Percentiles rank a stretch among this genome's conserved stretches.
These are phyloP conservation scores for Russula emetica DNA, from an alignment of 768 basidiomycete species.

Conservation along the genomic window DNA sequence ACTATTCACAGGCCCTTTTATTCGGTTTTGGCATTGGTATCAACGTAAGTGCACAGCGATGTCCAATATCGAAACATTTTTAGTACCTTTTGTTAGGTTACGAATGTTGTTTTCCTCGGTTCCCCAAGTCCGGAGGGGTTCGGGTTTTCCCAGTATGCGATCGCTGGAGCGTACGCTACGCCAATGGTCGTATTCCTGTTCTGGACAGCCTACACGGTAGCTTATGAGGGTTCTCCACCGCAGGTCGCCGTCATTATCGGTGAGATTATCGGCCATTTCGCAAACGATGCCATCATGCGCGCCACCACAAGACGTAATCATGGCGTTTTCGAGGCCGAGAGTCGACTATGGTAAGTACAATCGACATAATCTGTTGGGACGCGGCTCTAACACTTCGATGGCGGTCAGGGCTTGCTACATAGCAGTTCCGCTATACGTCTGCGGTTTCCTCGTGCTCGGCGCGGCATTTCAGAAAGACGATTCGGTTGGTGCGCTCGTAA, in stretches of 20 bases:
- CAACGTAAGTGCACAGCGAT: constrained; percentile 40
- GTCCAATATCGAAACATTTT: not conserved
- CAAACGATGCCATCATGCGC: constrained; percentile 49
- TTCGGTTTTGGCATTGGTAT: constrained; percentile 67
- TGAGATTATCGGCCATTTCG: constrained; percentile 47
- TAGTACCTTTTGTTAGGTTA: constrained; percentile 43
- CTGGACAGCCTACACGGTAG: not conserved
- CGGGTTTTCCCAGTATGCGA: constrained; percentile 46
- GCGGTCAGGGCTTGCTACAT: constrained; percentile 54
- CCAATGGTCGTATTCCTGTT: constrained; percentile 42
- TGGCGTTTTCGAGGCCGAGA: constrained; percentile 54
- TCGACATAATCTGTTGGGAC: not conserved
- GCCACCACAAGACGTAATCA: constrained; percentile 41
- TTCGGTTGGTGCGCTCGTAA: constrained; percentile 49
- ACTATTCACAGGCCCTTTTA: constrained; percentile 42
- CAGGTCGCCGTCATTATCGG: constrained; percentile 50
- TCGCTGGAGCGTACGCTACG: constrained; percentile 52
- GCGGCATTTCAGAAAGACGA: constrained; percentile 51
- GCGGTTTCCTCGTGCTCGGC: constrained; percentile 57
- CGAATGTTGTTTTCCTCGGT: constrained; percentile 62
- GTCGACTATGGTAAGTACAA: constrained; percentile 49
- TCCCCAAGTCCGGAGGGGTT: constrained; percentile 50
- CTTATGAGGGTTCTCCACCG: not conserved
- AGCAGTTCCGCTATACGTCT: constrained; percentile 54
- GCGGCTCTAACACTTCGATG: not conserved